A percentile compares a stretch with the other conserved stretches of the same genome.
These are phyloP conservation scores for Dioscorea dumetorum DNA, from an alignment of 106 monocot genomes.

Conservation along the genomic window DNA sequence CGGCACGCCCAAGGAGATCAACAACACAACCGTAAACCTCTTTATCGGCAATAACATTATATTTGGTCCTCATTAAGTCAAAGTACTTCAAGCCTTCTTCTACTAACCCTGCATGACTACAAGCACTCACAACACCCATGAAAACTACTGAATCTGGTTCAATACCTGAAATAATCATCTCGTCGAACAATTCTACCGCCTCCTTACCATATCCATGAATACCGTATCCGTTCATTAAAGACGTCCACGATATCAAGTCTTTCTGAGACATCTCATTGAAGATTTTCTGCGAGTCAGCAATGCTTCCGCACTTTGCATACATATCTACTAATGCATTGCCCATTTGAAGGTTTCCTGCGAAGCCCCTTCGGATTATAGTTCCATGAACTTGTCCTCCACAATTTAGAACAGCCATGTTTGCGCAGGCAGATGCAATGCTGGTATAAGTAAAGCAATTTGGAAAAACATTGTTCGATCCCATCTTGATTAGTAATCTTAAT, in stretches of 20 bases:
- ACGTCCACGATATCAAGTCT: constrained; percentile 64
- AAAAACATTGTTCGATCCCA: constrained; percentile 17
- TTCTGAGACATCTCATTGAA: constrained; percentile 44
- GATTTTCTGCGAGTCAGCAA: constrained; percentile 25
- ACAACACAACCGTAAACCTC: constrained; percentile 67
- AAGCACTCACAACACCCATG: constrained; percentile 55
- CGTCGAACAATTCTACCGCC: constrained; percentile 48
- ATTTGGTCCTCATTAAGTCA: constrained; percentile 21
- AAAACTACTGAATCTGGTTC: constrained; percentile 50
- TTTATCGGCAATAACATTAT: constrained; percentile 29
- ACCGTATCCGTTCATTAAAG: constrained; percentile 65
- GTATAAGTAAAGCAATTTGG: constrained; percentile 60
- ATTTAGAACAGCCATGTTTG: constrained; percentile 26
- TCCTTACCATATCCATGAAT: constrained; percentile 48
- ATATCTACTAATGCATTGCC: constrained; percentile 67
- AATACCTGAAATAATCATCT: constrained; percentile 33
- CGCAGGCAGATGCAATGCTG: constrained; percentile 43
- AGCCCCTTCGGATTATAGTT: constrained; percentile 33
- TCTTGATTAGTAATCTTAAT: constrained; percentile 20
- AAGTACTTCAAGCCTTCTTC: constrained; percentile 70
- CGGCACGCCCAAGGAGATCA: constrained; percentile 71
- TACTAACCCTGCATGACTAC: constrained; percentile 70
- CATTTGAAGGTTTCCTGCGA: constrained; percentile 25
- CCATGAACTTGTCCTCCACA: constrained; percentile 60
- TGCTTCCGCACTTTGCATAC: constrained; percentile 75